Evolutionary conservation across 1,284 basidiomycete species (phyloP), one percentile per base, ranked within the genome.

Genomic region (Phellopilus nigrolimitatus): DNA sequence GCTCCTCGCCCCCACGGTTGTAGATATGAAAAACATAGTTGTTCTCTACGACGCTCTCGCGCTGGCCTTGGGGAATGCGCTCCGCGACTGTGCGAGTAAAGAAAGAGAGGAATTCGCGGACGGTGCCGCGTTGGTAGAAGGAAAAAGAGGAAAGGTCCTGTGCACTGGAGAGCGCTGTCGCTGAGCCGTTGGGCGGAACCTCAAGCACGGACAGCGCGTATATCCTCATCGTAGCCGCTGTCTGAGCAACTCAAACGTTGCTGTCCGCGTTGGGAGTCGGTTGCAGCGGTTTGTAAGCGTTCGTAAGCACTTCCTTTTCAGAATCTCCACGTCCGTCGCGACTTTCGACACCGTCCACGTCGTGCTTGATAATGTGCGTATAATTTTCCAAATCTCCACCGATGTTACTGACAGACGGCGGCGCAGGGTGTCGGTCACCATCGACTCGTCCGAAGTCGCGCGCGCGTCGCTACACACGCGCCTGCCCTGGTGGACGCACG

Each of bases 11-110:
- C 41, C 87, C 85, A 13, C 84, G 73, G 60, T 90, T 90, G 71
- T 95, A 97, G 31, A 93, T 91, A 72, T 99, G 94, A 0, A 94
- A 94, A 19, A 84, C 90, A 67, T 98, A 95, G 58, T 80, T 87
- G 70, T 95, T 94, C 74, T 98, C 49, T 2, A 41, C 45, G 10
- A 99, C 86, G 45, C 90, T 95, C 72, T 97, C 93, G 41, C 95
- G 79, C 66, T 92, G 88, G 15, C 91, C 91, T 57, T 82, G 79
- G 7, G 81, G 76, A 9, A 95, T 98, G 33, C 95, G 79, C 65
- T 97, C 94, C 25, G 88, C 85, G 27, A 99, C 93, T 0, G 95
- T 97, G 79, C 86, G 90, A 38, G 86, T 82, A 68, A 97, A 88
- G 75, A 97, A 97, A 36, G 79, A 75, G 78, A 97, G 79, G 68